Conservation (phyloP, 2,329 filamentous ascomycete genomes). For the Truncatella angustata region DNA sequence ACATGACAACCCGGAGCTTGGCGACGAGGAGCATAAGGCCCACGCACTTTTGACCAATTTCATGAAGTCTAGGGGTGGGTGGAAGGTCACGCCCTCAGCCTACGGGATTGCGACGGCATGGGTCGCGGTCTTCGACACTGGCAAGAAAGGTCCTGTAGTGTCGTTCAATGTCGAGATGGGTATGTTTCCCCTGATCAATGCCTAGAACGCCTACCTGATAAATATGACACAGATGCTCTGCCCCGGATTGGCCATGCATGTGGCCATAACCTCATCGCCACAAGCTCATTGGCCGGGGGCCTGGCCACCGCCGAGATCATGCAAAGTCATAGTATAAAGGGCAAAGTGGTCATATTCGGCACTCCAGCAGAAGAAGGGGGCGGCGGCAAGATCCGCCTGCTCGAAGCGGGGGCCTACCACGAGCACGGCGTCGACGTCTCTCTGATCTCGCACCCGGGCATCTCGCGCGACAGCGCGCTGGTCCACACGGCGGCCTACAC, state of each 20-base stretch:
- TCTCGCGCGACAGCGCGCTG: conserved; percentile 42
- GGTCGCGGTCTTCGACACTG: conserved; percentile 46
- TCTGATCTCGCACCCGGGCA: conserved; percentile 42
- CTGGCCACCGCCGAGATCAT: conserved; percentile 46
- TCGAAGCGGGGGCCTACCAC: conserved; percentile 42
- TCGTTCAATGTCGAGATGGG: conserved; percentile 49
- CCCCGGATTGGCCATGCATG: conserved; percentile 51
- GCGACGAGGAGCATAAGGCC: conserved; percentile 45
- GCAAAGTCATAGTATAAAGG: conserved; percentile 36
- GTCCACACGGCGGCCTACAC: conserved; percentile 51
- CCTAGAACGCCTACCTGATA: background rate
- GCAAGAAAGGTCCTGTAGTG: conserved; percentile 42
- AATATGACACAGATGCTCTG: conserved; percentile 39
- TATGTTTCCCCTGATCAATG: conserved; percentile 14
- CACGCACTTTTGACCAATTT: conserved; percentile 49
- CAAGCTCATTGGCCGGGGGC: conserved; percentile 43
- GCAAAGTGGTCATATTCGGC: conserved; percentile 47
- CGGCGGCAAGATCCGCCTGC: conserved; percentile 48
- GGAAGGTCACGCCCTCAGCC: conserved; percentile 50
- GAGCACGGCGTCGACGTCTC: conserved; percentile 36
- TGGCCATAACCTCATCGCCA: conserved; percentile 54
- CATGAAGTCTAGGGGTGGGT: conserved; percentile 39
- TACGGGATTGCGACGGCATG: conserved; percentile 53
- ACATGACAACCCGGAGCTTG: conserved; percentile 51
- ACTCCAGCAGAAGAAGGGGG: conserved; percentile 54